Conservation (phyloP, 2,329 filamentous ascomycete species). For the Penicillium expansum region DNA sequence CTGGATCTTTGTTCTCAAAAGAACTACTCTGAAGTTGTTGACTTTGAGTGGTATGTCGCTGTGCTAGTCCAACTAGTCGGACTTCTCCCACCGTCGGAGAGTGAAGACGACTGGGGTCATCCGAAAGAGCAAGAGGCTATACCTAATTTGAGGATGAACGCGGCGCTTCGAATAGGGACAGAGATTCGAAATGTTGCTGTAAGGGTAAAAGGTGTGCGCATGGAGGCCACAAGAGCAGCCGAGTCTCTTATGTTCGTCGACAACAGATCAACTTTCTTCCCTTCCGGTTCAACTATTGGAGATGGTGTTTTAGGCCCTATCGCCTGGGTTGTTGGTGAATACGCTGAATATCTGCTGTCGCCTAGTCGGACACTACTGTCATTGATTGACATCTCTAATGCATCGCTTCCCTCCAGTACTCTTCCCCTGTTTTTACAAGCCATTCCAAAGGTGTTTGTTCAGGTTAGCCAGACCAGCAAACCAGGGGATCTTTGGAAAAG, state of each 20-base stretch:
- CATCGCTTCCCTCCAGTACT: constrained; percentile 59
- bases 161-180: constrained; percentile 61
- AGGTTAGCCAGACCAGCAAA: constrained; percentile 62
- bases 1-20: constrained; percentile 85
- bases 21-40: constrained; percentile 78
- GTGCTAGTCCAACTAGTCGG: constrained; percentile 81
- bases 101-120: constrained; percentile 23
- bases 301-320: constrained; percentile 69
- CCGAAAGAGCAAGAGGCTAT: constrained; percentile 12
- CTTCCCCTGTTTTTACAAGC: constrained; percentile 82
- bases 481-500: constrained; percentile 74
- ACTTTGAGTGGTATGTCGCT: constrained; percentile 98
- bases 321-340: constrained; percentile 88
- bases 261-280: constrained; percentile 59
- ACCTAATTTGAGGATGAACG: constrained; percentile 16
- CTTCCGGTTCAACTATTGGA: constrained; percentile 50
- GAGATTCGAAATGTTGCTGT: constrained; percentile 90
- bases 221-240: constrained; percentile 76
- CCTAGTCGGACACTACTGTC: constrained; percentile 71
- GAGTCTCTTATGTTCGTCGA: constrained; percentile 66
- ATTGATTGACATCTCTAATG: constrained; percentile 66
- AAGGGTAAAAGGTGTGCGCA: constrained; percentile 79
- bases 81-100: constrained; percentile 45
- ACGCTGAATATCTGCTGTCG: constrained; percentile 66
- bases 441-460: constrained; percentile 77